These are phyloP conservation scores for Kuraishia piskuri DNA, from an alignment of 805 yeast species.

Conservation along the genomic window DNA sequence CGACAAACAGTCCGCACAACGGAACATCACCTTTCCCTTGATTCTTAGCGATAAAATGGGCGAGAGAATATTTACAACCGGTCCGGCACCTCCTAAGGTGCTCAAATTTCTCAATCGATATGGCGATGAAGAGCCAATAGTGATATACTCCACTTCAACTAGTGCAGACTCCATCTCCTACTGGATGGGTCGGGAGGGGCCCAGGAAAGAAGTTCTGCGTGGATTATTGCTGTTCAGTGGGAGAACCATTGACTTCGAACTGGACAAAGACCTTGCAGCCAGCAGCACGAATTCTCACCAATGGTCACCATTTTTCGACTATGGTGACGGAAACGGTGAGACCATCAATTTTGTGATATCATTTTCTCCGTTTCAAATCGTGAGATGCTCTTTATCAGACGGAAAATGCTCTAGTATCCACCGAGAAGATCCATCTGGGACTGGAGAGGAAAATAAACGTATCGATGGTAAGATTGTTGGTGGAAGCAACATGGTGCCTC, in stretches of 20 bases:
- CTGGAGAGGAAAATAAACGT: neutral
- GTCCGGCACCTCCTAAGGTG: neutral
- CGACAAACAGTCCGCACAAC: neutral
- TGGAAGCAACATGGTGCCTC: neutral
- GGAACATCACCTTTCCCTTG: neutral
- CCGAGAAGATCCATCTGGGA: neutral
- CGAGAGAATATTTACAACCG: too few species aligned
- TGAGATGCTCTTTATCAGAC: neutral
- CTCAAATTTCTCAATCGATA: neutral
- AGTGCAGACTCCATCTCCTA: neutral
- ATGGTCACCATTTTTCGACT: neutral
- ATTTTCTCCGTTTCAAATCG: neutral
- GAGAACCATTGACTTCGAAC: neutral
- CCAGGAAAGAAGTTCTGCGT: neutral
- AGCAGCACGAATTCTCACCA: neutral
- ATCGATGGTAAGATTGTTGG: neutral
- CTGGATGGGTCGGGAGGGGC: neutral
- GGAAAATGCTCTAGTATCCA: neutral
- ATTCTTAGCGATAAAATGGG: neutral
- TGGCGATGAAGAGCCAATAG: slow-evolving; percentile 1
- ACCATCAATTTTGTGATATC: neutral
- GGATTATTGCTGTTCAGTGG: neutral
- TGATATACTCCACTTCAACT: neutral
- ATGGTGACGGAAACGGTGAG: neutral
- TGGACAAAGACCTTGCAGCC: neutral